Base-by-base conservation (phyloP, 1,139 yeast species). In the Hansenula lynferdii region DNA sequence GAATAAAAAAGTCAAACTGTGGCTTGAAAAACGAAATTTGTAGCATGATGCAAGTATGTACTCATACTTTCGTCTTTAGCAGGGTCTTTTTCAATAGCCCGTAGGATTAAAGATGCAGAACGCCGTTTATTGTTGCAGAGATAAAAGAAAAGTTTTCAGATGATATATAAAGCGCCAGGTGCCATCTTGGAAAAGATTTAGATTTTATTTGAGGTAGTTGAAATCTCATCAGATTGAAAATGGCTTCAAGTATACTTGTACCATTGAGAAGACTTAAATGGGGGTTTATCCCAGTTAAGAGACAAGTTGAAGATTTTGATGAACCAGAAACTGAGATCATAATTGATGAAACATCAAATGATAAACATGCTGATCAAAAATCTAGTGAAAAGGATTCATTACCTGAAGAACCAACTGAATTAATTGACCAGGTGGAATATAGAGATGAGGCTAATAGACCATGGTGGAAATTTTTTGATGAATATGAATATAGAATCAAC, bases 391-490 rank as follows among this genome's bases (percentile, higher is more conserved):
- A 11, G 6, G 25, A 9, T 7, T 23, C 12, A 23, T 11, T 11
- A 21, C 9, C 23, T 21, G 23, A 21, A 21, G 23, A 21, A 6
- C 14, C 14, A 18, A 17, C 16, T 17, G 17, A 17, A 19, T n/a
- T n/a, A n/a, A n/a, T n/a, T n/a, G n/a, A n/a, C n/a, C 24, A 18
- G 9, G 6, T 18, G n/a, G 84, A 78, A 53, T 76, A 72, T 50
- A 64, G 83, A 49, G 84, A 77, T 53, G 86, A 80, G 54, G 78
- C 80, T 9, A 61, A 68, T 45, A 68, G 84, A 37, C 69, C 69
- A 37, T 78, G 85, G 84, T 78, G 72, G 70, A 73, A 70, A 38
- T 77, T 74, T 50, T 78, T 73, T 47, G 78, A 77, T 53, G 84
- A 77, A 52, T 76, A 72, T 48, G 84, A 78, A 51, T 78, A 77